phyloP scores from a whole-genome alignment of 345 rosid species.

The Ceriops tagal region DNA sequence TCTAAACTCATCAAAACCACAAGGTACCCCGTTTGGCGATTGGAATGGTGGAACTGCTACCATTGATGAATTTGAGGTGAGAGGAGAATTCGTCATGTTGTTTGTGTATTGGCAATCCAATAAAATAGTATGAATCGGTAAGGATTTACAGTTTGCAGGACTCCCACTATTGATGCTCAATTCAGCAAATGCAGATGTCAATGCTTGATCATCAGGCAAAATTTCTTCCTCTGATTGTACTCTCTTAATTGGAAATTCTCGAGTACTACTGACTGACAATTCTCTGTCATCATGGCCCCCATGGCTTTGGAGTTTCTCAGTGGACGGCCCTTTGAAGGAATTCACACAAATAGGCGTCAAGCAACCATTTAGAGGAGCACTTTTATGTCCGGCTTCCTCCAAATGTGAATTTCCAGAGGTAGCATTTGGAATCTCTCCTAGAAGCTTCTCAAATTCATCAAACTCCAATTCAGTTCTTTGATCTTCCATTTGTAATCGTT shows the following conservation, averaged over 20 bases:
- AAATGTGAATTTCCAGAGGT: constrained; percentile 51
- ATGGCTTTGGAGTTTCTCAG: constrained; percentile 29
- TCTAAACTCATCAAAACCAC: constrained; percentile 36
- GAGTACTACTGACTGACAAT: constrained; percentile 19
- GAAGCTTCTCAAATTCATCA: constrained; percentile 80
- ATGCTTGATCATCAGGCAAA: constrained; percentile 53
- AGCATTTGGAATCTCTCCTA: constrained; percentile 75
- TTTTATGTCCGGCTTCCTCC: constrained; percentile 36
- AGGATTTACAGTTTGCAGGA: constrained; percentile 26
- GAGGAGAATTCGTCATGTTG: constrained; percentile 25
- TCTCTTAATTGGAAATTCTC: constrained; percentile 28
- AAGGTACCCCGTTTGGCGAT: constrained; percentile 29
- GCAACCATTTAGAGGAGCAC: constrained; percentile 22
- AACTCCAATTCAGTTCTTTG: constrained; percentile 48
- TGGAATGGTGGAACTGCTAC: constrained; percentile 36
- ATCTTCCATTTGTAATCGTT: constrained; percentile 49
- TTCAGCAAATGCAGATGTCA: constrained; percentile 52
- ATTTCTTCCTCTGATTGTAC: constrained; percentile 33
- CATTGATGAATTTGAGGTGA: constrained; percentile 24
- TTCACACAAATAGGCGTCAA: constrained; percentile 32
- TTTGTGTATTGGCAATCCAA: constrained; percentile 29
- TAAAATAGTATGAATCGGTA: constrained; percentile 21
- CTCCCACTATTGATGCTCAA: constrained; percentile 33
- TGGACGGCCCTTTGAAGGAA: constrained; percentile 36
- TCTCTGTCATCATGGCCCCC: constrained; percentile 29